Evolutionary conservation across 129 eudicot genomes (phyloP).

Genomic region (Ambrosia trifida): DNA sequence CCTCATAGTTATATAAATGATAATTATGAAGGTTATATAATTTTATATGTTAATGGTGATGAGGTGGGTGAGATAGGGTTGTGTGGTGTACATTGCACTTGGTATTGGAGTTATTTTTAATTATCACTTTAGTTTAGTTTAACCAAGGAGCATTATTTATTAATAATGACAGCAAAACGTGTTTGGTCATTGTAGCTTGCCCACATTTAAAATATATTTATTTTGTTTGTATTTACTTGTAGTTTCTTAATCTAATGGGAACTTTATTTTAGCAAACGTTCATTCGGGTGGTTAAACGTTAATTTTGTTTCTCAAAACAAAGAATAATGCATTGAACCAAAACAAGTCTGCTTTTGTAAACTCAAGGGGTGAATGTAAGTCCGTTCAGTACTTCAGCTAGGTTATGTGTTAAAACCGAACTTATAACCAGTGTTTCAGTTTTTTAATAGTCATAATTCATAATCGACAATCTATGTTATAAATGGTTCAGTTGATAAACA

Average conservation of each 20-base stretch:
- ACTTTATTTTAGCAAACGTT: background rate
- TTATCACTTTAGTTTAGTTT: conserved; percentile 5
- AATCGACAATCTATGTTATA: no score
- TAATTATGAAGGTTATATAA: conserved; percentile 3
- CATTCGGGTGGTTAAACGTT: background rate
- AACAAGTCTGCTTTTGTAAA: background rate
- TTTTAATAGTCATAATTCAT: no score
- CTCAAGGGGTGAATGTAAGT: background rate
- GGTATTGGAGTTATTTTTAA: conserved; percentile 7
- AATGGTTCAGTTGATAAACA: no score
- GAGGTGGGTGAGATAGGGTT: conserved; percentile 21
- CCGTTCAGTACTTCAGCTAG: no score
- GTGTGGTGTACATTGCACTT: conserved; percentile 29
- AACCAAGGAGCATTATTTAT: background rate
- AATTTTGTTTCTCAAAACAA: background rate
- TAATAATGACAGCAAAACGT: conserved; percentile 8
- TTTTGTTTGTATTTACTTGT: conserved; percentile 2
- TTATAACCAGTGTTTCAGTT: no score
- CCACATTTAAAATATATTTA: background rate
- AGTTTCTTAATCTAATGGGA: background rate
- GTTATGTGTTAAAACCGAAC: no score
- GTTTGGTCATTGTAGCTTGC: conserved; percentile 26
- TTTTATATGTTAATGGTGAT: conserved; percentile 19
- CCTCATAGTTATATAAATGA: background rate
- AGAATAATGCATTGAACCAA: background rate